Base-by-base conservation (phyloP, 176 grass and related monocot species). In the Thalia dealbata region DNA sequence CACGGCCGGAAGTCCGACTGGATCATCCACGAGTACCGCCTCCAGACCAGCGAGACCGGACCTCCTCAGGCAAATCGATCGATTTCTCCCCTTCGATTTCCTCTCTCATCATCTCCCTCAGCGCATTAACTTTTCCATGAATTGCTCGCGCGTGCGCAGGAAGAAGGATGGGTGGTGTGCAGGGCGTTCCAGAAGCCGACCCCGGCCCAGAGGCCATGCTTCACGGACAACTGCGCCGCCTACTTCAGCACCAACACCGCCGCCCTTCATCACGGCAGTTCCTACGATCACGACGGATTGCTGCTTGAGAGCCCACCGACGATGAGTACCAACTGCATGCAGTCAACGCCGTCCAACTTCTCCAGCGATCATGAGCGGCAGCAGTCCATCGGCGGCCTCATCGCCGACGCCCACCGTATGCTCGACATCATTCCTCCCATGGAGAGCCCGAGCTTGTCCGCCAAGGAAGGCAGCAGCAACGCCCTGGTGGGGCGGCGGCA, bases 131-230 rank as follows among this genome's bases (percentile, higher is more conserved):
- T n/a, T n/a, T n/a, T n/a, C n/a, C n/a, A n/a, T n/a, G 59, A 28
- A 65, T 18, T 65, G 8, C 12, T 14, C n/a, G 7, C 52, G 56
- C 21, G n/a, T n/a, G n/a, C 68, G 52, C 78, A 91, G 88, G 83
- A 91, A 87, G 88, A 96, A 85, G 88, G 88, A 58, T 96, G 92
- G 92, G 86, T 96, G 24, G 92, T 96, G 29, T 96, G 92, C 77
- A 82, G 92, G 3, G 92, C 88, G 6, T 91, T 96, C 35, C 78
- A 75, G 26, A 96, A 96, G 73, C 81, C 92, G 0, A 67, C n/a
- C 3, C 79, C 88, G 0, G 91, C 76, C 26, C 85, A 95, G 46
- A 85, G 88, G 51, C 50, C 80, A 51, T 78, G 48, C 75, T 24
- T 61, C 21, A 61, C 9, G 10, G 79, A 41, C 60, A 64, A 73